These are phyloP conservation scores for Chlorella sp. DNA, from an alignment of 139 green algal genomes.

Conservation along the genomic window DNA sequence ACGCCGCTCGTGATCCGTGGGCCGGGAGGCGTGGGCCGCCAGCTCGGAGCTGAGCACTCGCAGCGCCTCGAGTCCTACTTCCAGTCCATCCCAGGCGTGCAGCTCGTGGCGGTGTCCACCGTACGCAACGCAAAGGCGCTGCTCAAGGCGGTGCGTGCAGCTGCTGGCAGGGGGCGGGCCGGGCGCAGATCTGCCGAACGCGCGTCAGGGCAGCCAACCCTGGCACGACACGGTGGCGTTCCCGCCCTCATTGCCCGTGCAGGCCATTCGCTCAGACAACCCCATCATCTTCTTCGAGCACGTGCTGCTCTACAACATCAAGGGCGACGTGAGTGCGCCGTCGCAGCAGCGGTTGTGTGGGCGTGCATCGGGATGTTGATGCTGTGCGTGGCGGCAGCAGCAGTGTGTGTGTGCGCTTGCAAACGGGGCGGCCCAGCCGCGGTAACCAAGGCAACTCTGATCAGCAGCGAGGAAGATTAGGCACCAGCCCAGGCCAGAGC, in stretches of 20 bases:
- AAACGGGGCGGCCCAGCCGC: no score
- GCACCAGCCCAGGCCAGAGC: no score
- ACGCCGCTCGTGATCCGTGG: slow-evolving; percentile 35
- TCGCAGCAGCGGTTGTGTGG: no score
- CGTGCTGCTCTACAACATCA: slow-evolving; percentile 96
- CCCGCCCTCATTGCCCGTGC: not conserved
- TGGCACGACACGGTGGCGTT: not conserved
- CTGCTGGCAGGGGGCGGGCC: not conserved
- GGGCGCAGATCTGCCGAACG: no score
- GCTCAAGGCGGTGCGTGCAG: slow-evolving; percentile 70
- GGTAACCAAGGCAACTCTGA: no score
- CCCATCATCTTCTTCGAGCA: slow-evolving; percentile 97
- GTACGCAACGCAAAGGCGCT: slow-evolving; percentile 87
- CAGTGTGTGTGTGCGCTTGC: no score
- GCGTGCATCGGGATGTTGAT: no score
- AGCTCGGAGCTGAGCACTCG: slow-evolving; percentile 93
- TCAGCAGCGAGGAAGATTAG: no score
- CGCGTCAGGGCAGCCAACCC: no score
- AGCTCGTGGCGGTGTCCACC: slow-evolving; percentile 89
- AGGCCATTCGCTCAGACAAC: slow-evolving; percentile 72
- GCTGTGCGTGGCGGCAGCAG: no score
- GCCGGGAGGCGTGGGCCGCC: slow-evolving; percentile 74
- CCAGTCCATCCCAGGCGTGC: slow-evolving; percentile 92
- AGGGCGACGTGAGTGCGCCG: slow-evolving; percentile 51
- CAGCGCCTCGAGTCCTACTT: slow-evolving; percentile 97